These are phyloP conservation scores for Recurvomyces mirabilis DNA, from an alignment of 495 filamentous ascomycete genomes.

Conservation along the genomic window DNA sequence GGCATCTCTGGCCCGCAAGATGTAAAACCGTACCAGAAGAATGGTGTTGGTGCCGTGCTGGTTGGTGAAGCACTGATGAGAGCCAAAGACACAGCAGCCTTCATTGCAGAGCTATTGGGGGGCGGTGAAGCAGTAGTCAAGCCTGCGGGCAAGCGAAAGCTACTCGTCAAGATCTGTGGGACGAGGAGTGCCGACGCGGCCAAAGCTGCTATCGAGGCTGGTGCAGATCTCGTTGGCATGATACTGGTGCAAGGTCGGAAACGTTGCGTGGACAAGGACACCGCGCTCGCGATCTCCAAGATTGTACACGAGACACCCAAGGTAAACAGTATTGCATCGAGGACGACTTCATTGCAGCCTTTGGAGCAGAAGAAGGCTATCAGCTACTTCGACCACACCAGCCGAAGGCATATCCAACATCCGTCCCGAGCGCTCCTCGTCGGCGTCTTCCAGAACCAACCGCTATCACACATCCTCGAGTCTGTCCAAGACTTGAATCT, in stretches of 20 bases:
- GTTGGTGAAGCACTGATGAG: constrained; percentile 96
- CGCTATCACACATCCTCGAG: constrained; percentile 64
- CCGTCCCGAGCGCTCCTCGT: constrained; percentile 65
- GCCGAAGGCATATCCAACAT: constrained; percentile 36
- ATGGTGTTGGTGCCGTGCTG: constrained; percentile 83
- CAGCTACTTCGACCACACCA: constrained; percentile 55
- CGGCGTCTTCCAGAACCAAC: constrained; percentile 88
- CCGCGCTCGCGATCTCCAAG: constrained; percentile 67
- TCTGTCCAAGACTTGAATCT: constrained; percentile 65
- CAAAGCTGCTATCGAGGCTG: constrained; percentile 66
- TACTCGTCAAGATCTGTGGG: constrained; percentile 92
- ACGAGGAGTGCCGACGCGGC: constrained; percentile 77
- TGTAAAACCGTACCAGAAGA: constrained; percentile 73
- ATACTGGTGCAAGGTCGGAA: constrained; percentile 75
- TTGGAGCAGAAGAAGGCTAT: constrained; percentile 23
- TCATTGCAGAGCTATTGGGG: constrained; percentile 71
- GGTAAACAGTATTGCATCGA: no score
- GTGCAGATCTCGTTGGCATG: constrained; percentile 86
- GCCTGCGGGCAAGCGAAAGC: constrained; percentile 17
- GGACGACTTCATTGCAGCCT: not conserved
- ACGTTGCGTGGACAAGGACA: constrained; percentile 63
- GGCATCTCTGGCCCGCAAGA: constrained; percentile 88
- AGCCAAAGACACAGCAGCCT: constrained; percentile 62
- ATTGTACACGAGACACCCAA: constrained; percentile 52
- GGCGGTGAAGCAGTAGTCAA: constrained; percentile 27